Conservation (phyloP, 1,139 yeast species). For the Pichia cactophila region DNA sequence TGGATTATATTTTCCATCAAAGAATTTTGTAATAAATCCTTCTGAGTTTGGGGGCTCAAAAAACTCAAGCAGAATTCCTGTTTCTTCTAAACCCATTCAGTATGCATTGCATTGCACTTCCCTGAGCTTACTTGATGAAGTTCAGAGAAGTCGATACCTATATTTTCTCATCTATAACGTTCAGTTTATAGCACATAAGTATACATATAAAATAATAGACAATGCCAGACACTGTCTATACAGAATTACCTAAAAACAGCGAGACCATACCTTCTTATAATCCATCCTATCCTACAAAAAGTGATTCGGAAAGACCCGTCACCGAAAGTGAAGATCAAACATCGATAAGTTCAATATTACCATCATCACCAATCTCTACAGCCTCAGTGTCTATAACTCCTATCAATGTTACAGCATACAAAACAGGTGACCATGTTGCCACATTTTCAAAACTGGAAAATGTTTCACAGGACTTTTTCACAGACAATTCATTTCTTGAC, state of each 20-base stretch:
- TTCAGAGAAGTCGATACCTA: background rate
- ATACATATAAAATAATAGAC: background rate
- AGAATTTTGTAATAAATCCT: background rate
- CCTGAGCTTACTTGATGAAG: background rate
- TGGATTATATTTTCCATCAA: background rate
- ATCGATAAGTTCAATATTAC: background rate
- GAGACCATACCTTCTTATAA: background rate
- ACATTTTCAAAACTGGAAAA: background rate
- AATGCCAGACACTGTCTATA: background rate
- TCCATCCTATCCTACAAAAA: background rate
- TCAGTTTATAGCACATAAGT: background rate
- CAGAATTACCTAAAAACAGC: background rate
- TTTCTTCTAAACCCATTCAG: background rate
- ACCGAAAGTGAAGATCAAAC: background rate
- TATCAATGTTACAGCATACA: background rate
- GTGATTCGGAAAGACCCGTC: background rate
- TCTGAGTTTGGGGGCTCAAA: background rate
- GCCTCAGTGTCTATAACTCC: background rate
- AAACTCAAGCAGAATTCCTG: background rate
- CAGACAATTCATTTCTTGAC: background rate
- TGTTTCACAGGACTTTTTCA: background rate
- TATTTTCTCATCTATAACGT: background rate
- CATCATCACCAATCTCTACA: conserved; percentile 1
- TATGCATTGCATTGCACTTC: background rate
- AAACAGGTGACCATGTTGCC: background rate